Evolutionary conservation across 2,329 filamentous ascomycete species (phyloP).

Genomic region (Aspergillus sp.): DNA sequence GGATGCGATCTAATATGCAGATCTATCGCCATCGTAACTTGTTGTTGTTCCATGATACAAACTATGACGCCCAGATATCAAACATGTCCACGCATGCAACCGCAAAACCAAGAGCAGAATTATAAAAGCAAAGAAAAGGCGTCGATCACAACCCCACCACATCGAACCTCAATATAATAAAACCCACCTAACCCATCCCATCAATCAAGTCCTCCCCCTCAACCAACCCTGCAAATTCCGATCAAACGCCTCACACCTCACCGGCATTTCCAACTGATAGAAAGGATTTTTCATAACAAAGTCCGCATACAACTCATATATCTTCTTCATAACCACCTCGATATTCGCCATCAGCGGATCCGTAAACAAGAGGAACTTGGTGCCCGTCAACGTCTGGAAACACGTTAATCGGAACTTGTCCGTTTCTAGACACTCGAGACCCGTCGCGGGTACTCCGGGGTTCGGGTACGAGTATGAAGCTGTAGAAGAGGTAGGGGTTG

Average conservation of each 20-base stretch:
- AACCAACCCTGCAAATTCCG: constrained; percentile 80
- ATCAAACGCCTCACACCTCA: constrained; percentile 94
- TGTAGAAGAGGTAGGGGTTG: constrained; percentile 25
- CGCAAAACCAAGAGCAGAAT: constrained; percentile 18
- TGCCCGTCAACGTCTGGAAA: constrained; percentile 91
- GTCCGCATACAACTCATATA: constrained; percentile 94
- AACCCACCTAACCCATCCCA: neutral
- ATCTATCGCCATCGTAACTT: constrained; percentile 13
- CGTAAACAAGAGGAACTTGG: constrained; percentile 94
- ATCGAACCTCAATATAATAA: too few relatives aligned
- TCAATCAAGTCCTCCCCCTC: constrained; percentile 52
- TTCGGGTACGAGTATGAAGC: constrained; percentile 34
- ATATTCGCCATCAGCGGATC: constrained; percentile 83
- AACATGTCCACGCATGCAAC: neutral
- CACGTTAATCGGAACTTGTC: constrained; percentile 95
- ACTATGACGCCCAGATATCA: constrained; percentile 6
- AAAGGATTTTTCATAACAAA: constrained; percentile 99
- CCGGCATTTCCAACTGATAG: constrained; percentile 96
- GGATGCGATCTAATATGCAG: constrained; percentile 10
- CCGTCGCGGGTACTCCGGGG: constrained; percentile 51
- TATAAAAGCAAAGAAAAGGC: constrained; percentile 8
- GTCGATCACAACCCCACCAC: constrained; percentile 4
- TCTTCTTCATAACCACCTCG: constrained; percentile 76
- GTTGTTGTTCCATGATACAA: neutral
- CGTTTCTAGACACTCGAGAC: constrained; percentile 89